Evolutionary conservation across 352 stramenopile species (phyloP).

Genomic region (Phytophthora quininea): DNA sequence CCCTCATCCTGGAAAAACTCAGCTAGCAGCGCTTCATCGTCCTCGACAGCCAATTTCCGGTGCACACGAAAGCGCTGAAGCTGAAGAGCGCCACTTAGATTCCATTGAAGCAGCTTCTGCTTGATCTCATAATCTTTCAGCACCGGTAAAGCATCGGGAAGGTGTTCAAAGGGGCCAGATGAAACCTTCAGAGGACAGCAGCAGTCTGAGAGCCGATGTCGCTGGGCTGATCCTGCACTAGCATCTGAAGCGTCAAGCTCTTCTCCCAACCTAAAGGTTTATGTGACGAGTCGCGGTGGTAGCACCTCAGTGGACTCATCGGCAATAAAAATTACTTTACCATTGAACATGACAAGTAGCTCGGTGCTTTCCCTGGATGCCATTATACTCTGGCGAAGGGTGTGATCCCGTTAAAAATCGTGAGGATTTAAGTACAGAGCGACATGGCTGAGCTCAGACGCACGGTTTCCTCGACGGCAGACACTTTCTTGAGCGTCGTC

Average conservation of each 20-base stretch:
- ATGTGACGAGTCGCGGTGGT: too few species aligned
- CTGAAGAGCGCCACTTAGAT: slow-evolving; percentile 61
- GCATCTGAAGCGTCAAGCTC: too few species aligned
- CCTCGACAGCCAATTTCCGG: slow-evolving; percentile 41
- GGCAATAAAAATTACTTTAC: too few species aligned
- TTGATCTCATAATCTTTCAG: slow-evolving; percentile 58
- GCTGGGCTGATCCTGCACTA: too few species aligned
- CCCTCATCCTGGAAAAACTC: slow-evolving; percentile 62
- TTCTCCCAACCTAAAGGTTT: too few species aligned
- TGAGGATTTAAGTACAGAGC: slow-evolving; percentile 47
- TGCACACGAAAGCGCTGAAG: slow-evolving; percentile 70
- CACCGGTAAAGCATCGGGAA: slow-evolving; percentile 55
- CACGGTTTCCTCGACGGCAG: slow-evolving; percentile 74
- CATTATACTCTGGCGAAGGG: too few species aligned
- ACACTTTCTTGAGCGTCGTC: slow-evolving; percentile 77
- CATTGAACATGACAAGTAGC: too few species aligned
- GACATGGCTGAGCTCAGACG: slow-evolving; percentile 79
- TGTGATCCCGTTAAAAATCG: neutral
- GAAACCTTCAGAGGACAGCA: neutral
- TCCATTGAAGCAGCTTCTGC: slow-evolving; percentile 84
- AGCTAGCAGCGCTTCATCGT: slow-evolving; percentile 49
- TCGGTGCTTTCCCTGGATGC: too few species aligned
- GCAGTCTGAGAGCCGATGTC: too few species aligned
- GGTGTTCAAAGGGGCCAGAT: slow-evolving; percentile 43
- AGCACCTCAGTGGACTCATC: too few species aligned